phyloP scores from a whole-genome alignment of 208 protist species.

The Trichomonas vaginalis region DNA sequence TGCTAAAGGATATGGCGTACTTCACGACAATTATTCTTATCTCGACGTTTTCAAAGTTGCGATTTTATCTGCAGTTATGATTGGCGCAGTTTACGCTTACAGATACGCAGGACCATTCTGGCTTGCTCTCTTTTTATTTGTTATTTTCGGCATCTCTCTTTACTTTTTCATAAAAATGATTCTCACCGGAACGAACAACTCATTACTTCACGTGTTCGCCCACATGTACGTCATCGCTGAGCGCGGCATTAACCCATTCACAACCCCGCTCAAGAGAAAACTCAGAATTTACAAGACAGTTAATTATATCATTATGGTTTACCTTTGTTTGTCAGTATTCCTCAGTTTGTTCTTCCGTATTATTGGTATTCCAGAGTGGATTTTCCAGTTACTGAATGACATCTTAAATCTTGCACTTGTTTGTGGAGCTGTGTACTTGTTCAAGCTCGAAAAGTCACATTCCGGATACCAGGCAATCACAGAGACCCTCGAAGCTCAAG shows the following conservation, averaged over 20 bases:
- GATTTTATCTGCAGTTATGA: neutral
- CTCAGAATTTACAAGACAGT: neutral
- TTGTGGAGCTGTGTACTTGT: neutral
- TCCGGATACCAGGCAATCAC: neutral
- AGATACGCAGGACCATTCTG: neutral
- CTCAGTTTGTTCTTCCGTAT: neutral
- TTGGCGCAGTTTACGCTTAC: neutral
- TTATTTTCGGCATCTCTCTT: neutral
- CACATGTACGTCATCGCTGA: neutral
- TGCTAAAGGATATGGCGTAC: neutral
- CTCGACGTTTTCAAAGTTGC: too few species aligned
- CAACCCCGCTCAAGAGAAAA: neutral
- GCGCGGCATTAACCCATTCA: neutral
- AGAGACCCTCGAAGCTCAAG: neutral
- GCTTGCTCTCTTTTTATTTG: neutral
- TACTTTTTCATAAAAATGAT: neutral
- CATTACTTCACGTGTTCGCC: neutral
- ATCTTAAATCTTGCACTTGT: neutral
- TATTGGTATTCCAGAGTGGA: neutral
- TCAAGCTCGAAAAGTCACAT: neutral
- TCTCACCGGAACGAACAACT: neutral
- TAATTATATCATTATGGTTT: neutral
- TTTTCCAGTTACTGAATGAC: neutral
- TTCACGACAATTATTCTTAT: neutral
- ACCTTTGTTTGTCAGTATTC: neutral